Evolutionary conservation across 2,329 filamentous ascomycete species (phyloP).

Genomic region (Phoma sp.): DNA sequence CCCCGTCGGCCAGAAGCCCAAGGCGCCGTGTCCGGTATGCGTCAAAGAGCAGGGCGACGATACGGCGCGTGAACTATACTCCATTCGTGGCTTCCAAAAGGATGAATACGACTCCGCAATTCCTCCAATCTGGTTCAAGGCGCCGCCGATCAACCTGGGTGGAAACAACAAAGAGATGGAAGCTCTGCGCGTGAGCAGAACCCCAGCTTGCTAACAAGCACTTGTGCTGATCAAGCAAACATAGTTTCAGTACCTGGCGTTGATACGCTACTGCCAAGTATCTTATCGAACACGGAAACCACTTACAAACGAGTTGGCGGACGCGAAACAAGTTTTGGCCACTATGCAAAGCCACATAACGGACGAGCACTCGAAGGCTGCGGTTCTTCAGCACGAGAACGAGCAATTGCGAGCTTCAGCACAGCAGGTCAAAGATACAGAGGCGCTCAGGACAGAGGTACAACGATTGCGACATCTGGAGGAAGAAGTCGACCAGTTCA

Average conservation of each 20-base stretch:
- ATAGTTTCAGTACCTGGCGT: constrained; percentile 56
- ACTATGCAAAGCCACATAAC: constrained; percentile 45
- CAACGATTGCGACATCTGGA: constrained; percentile 28
- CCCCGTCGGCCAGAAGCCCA: constrained; percentile 48
- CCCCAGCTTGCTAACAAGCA: neutral
- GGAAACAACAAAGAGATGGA: constrained; percentile 47
- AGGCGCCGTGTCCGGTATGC: constrained; percentile 56
- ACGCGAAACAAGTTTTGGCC: constrained; percentile 33
- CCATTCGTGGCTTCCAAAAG: constrained; percentile 52
- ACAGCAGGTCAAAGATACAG: constrained; percentile 7
- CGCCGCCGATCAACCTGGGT: constrained; percentile 54
- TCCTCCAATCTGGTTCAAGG: constrained; percentile 51
- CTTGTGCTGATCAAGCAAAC: constrained; percentile 13
- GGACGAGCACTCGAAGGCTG: constrained; percentile 41
- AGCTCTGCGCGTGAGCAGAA: constrained; percentile 49
- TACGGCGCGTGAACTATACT: constrained; percentile 49
- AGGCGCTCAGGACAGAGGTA: constrained; percentile 21
- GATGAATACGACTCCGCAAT: constrained; percentile 54
- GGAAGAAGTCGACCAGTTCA: constrained; percentile 23
- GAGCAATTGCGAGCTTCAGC: constrained; percentile 21
- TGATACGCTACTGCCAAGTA: constrained; percentile 37
- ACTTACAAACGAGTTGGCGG: constrained; percentile 16
- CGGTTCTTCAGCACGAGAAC: constrained; percentile 32
- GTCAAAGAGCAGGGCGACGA: constrained; percentile 44
- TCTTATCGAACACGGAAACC: constrained; percentile 29